Evolutionary conservation across 306 rosid species (phyloP), one percentile per base, ranked within the genome.

Genomic region (Quercus glauca): DNA sequence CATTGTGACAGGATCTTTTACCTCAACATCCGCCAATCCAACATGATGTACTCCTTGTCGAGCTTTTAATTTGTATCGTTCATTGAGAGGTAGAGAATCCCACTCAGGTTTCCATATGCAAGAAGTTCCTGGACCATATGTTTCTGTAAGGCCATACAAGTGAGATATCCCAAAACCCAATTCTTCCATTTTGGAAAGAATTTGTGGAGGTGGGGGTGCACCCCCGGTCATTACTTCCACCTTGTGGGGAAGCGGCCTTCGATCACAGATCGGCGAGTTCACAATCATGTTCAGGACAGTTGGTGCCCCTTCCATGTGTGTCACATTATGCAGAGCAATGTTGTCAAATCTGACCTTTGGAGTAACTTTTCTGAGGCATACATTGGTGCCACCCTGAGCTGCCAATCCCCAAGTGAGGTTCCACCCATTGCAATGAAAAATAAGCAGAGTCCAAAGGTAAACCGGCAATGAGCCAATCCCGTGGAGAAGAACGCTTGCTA

Each of bases 391-490:
- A 5, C 90, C 88, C 49, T 89, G 97, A 52, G 97, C 94, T 12
- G 98, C 93, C 41, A 88, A 23, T 37, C 97, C 97, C 98, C 97
- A 94, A 58, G 84, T 83, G 49, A 92, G 87, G 81, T 94, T 89
- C 98, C 98, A 92, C 19, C 99, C 97, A 31, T 94, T 91, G 88
- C 92, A 87, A 79, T 94, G 97, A 74, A 92, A 92, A 88, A 94
- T 76, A 4, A 97, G 99, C 78, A 86, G 88, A 19, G 88, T 91
- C 97, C 99, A 94, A 13, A 92, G 97, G 79, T 92, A 92, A 71
- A 92, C 91, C 0, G 97, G 91, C 86, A 83, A 86, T 2, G 85
- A 72, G 12, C 89, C 89, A 83, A 94, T 91, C 52, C 86, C 85
- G 37, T 82, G 89, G 41, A 94, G 91, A 57, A 92, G 76, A 79